Evolutionary conservation across 169 alveolate genomes (phyloP), one percentile per base, ranked within the genome.

Genomic region (Fabrea salina): DNA sequence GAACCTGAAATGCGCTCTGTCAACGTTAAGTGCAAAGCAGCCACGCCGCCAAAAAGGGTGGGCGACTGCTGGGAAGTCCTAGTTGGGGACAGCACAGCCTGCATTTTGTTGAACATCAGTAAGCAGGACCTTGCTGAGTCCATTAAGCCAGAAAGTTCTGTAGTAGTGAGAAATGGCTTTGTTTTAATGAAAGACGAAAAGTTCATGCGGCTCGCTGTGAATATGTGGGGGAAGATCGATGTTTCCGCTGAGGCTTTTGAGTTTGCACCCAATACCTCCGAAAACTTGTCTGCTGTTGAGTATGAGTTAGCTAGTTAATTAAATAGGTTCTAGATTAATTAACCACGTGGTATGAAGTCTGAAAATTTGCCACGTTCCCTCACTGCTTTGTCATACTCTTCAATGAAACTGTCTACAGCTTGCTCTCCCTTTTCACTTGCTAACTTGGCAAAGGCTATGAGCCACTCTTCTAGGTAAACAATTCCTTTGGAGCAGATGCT

Each of bases 391-490:
- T 68, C 78, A 44, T 19, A 68, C 4, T 68, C 78, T 43, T 68
- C 78, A 16, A 68, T 44, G 35, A 68, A 68, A 3, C 25, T 35
- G 35, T 68, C 78, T 7, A 68, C 8, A 16, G 66, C 67, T 47
- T 47, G 54, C 25, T 35, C 39, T 16, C 74, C 74, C n/a, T 11
- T 13, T 64, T 68, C 78, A 16, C n/a, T 11, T n/a, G 30, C 66
- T n/a, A 68, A 33, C 32, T 68, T 68, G 11, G 44, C 27, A 44
- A 68, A 68, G 19, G 47, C 7, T 19, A 68, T 41, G n/a, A 68
- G 64, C 78, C 78, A 68, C 39, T 68, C 78, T 11, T 68, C 78
- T 16, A 68, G 67, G 16, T 47, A 25, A n/a, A 68, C 78, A 19
- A 43, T 16, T 16, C 78, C 78, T 19, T 30, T 16, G 2, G n/a